Conservation (phyloP, 1,284 basidiomycete species). For the Irpex sp. region DNA sequence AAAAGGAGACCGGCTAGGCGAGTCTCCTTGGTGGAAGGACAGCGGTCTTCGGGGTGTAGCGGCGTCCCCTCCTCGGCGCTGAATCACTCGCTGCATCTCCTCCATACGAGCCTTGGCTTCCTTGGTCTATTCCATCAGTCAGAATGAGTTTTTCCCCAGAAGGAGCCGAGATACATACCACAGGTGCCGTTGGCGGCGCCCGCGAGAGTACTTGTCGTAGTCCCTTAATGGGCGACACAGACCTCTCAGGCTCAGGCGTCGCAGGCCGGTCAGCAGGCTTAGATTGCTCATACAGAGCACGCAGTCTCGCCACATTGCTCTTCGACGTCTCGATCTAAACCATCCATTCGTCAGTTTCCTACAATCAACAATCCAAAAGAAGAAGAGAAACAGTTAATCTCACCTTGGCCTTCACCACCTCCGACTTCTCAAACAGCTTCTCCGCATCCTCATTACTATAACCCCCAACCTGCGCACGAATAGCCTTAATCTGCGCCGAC, state of each 20-base stretch:
- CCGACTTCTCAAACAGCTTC: slow-evolving; percentile 43
- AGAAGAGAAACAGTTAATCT: slow-evolving; percentile 1
- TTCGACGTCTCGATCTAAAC: slow-evolving; percentile 62
- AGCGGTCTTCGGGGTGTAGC: slow-evolving; percentile 43
- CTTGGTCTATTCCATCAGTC: slow-evolving; percentile 37
- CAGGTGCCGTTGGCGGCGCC: slow-evolving; percentile 25
- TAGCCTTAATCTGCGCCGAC: slow-evolving; percentile 46
- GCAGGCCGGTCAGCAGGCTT: slow-evolving; percentile 14
- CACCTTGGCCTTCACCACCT: slow-evolving; percentile 69
- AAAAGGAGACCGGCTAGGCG: neutral
- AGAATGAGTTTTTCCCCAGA: too few relatives aligned
- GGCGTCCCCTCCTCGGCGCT: slow-evolving; percentile 50
- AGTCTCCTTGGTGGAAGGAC: slow-evolving; percentile 26
- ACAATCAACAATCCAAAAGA: too few relatives aligned
- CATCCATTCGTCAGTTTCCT: slow-evolving; percentile 10
- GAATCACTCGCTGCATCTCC: slow-evolving; percentile 73
- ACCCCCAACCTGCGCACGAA: slow-evolving; percentile 5
- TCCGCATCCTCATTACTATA: slow-evolving; percentile 34
- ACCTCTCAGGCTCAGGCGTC: slow-evolving; percentile 11
- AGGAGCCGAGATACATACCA: slow-evolving; percentile 30
- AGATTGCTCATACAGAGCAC: slow-evolving; percentile 32
- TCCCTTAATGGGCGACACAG: slow-evolving; percentile 55
- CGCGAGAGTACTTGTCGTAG: slow-evolving; percentile 39
- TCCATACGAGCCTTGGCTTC: slow-evolving; percentile 73
- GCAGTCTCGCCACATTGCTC: slow-evolving; percentile 64